Conservation (phyloP, 2,329 filamentous ascomycete species). For the Fusarium paranaense region DNA sequence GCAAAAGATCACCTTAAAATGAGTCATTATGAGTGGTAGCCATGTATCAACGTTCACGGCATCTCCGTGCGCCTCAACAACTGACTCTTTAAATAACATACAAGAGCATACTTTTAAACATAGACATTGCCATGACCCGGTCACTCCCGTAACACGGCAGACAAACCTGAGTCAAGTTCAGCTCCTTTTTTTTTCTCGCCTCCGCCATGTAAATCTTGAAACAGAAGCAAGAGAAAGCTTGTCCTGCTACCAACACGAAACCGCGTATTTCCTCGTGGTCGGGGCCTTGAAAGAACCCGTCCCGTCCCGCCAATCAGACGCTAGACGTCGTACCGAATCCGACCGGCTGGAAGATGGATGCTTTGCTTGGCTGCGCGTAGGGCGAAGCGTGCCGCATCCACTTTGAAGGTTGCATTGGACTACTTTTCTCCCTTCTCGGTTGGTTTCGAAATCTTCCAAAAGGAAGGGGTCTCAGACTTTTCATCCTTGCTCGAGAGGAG, state of each 20-base stretch:
- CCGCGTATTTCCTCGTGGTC: slow-evolving; percentile 13
- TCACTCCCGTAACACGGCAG: background rate
- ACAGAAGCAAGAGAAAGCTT: slow-evolving; percentile 7
- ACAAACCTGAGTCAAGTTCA: background rate
- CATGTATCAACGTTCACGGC: background rate
- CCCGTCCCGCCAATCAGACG: slow-evolving; percentile 22
- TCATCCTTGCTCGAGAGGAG: background rate
- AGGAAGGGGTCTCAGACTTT: background rate
- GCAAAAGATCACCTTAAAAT: background rate
- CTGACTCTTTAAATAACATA: background rate
- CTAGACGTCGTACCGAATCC: background rate
- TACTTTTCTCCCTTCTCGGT: slow-evolving; percentile 3
- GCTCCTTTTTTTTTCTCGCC: background rate
- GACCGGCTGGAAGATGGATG: slow-evolving; percentile 28
- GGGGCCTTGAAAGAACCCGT: slow-evolving; percentile 24
- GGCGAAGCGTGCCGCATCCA: background rate
- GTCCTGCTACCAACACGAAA: slow-evolving; percentile 19
- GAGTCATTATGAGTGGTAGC: background rate
- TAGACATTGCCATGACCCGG: background rate
- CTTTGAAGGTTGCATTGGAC: background rate
- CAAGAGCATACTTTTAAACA: background rate
- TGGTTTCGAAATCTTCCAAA: background rate
- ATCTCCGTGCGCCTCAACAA: background rate
- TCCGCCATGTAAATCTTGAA: slow-evolving; percentile 2
- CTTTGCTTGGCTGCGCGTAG: background rate